phyloP scores from a whole-genome alignment of 768 basidiomycete genomes.

The Hypholoma fasciculare region DNA sequence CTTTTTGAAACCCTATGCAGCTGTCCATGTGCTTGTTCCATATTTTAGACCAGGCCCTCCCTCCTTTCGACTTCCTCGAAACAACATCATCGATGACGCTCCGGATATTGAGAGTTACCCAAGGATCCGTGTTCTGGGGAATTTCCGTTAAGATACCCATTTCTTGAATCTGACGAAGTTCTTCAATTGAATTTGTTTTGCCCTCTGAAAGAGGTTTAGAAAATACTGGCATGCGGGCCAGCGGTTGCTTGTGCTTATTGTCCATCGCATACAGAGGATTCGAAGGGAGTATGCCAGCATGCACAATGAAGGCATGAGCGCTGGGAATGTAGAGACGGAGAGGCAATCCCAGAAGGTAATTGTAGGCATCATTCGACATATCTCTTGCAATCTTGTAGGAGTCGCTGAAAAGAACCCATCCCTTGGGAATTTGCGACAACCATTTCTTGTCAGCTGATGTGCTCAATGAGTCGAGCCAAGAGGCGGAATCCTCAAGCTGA shows the following conservation, averaged over 20 bases:
- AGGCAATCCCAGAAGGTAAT: constrained; percentile 78
- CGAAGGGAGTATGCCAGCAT: constrained; percentile 78
- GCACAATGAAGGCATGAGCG: constrained; percentile 76
- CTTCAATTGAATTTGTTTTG: constrained; percentile 12
- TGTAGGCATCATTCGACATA: constrained; percentile 60
- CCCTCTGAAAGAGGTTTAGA: constrained; percentile 10
- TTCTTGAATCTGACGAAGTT: constrained; percentile 64
- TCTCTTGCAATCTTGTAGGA: constrained; percentile 76
- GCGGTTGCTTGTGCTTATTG: constrained; percentile 62
- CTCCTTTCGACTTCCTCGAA: constrained; percentile 46
- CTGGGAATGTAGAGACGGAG: constrained; percentile 72
- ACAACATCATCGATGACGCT: constrained; percentile 46
- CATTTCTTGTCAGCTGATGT: constrained; percentile 32
- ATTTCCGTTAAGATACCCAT: constrained; percentile 62
- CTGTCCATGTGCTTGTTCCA: constrained; percentile 69
- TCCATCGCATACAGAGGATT: constrained; percentile 55
- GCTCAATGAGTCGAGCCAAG: constrained; percentile 18
- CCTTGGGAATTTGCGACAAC: constrained; percentile 56
- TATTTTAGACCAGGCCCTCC: constrained; percentile 72
- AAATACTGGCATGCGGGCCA: constrained; percentile 57
- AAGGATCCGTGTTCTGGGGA: constrained; percentile 78
- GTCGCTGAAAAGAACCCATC: constrained; percentile 73
- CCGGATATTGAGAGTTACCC: constrained; percentile 76
- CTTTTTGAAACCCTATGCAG: constrained; percentile 49
- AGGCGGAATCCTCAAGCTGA: constrained; percentile 4